A percentile compares a stretch with the other conserved stretches of the same genome.
Evolutionary conservation across 1,284 basidiomycete species (phyloP).

Genomic region (Ustilago curta): DNA sequence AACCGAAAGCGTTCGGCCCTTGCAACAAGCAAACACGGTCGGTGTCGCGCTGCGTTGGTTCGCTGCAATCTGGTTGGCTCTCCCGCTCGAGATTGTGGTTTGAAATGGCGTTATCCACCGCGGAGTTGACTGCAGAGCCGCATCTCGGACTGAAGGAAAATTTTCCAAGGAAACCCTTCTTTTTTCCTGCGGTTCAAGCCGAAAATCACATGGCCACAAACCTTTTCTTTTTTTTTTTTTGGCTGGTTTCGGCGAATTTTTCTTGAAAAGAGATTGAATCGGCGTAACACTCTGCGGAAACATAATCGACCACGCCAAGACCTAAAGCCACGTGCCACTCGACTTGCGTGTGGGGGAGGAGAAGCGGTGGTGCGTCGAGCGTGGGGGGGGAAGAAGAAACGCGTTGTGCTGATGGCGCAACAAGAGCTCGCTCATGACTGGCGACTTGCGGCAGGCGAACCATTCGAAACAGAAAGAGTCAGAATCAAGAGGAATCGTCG

Average conservation of each 20-base stretch:
- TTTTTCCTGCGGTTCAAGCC: slow-evolving; percentile 12
- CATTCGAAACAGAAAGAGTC: no score
- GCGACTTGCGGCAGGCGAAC: no score
- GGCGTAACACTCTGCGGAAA: not conserved
- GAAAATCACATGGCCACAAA: not conserved
- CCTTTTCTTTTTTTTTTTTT: no score
- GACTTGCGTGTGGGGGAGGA: no score
- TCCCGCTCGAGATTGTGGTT: slow-evolving; percentile 10
- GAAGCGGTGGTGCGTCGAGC: no score
- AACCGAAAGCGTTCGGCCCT: not conserved
- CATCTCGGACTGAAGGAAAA: not conserved
- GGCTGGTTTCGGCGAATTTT: slow-evolving; percentile 9
- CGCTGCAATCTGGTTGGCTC: slow-evolving; percentile 20
- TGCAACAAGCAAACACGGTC: not conserved
- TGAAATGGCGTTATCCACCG: slow-evolving; percentile 29
- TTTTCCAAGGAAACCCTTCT: not conserved
- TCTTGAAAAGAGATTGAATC: not conserved
- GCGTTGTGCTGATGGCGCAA: no score
- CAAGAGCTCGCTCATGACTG: no score
- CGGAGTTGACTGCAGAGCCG: slow-evolving; percentile 7
- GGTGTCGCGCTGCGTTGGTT: slow-evolving; percentile 4
- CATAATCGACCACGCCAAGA: no score
- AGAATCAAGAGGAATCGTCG: no score
- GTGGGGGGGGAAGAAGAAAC: no score
- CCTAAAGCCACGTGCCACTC: no score